Evolutionary conservation across 1,139 yeast species (phyloP).

Genomic region (Zygotorulaspora mrakii): DNA sequence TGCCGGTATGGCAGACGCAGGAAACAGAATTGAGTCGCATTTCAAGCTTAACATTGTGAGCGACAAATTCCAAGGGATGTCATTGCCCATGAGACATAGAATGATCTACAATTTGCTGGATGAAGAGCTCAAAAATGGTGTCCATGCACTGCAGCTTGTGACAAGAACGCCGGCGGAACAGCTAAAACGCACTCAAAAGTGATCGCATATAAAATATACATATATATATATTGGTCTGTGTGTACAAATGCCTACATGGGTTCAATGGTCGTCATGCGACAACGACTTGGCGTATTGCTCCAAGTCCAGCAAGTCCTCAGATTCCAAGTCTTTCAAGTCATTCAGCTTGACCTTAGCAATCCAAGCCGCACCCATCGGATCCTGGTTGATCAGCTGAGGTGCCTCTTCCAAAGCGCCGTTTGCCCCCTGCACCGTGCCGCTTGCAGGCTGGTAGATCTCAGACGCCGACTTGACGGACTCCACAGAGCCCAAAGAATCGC

Average conservation of each 20-base stretch:
- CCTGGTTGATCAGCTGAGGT: slow-evolving; percentile 78
- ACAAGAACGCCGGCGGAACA: slow-evolving; percentile 73
- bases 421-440: slow-evolving; percentile 70
- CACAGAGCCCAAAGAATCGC: slow-evolving; percentile 87
- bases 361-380: slow-evolving; percentile 95
- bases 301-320: slow-evolving; percentile 45
- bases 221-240: too few relatives aligned
- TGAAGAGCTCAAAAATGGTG: slow-evolving; percentile 60
- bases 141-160: slow-evolving; percentile 86
- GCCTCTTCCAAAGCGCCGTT: slow-evolving; percentile 61
- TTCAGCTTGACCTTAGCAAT: slow-evolving; percentile 54
- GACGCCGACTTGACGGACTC: slow-evolving; percentile 94
- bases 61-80: slow-evolving; percentile 60
- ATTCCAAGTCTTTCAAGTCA: slow-evolving; percentile 35
- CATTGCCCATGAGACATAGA: slow-evolving; percentile 75
- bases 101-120: slow-evolving; percentile 63
- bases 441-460: slow-evolving; percentile 86
- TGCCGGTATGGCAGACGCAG: slow-evolving; percentile 71
- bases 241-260: too few relatives aligned
- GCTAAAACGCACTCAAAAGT: slow-evolving; percentile 32
- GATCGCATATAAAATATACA: too few relatives aligned
- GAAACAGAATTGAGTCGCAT: slow-evolving; percentile 79
- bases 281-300: slow-evolving; percentile 65
- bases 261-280: slow-evolving; percentile 43
- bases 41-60: slow-evolving; percentile 72